Evolutionary conservation across 345 rosid genomes (phyloP).

Genomic region (Gossypium stocksii): DNA sequence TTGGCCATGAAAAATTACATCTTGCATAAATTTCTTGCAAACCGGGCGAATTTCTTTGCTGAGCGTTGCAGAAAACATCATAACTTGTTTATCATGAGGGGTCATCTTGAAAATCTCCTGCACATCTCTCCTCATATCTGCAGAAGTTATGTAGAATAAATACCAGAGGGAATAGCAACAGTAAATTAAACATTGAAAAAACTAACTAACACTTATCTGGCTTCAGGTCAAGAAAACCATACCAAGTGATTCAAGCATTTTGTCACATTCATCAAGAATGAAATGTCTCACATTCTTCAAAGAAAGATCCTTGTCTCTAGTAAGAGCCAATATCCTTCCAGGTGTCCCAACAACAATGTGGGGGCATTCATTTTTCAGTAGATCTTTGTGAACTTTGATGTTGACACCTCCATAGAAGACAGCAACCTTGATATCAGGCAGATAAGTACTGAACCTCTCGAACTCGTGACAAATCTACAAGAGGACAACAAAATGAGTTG

Average conservation of each 20-base stretch:
- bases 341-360: constrained; percentile 99
- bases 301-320: constrained; percentile 91
- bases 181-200: background rate
- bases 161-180: background rate
- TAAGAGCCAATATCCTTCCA: constrained; percentile 82
- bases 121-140: constrained; percentile 97
- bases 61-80: constrained; percentile 99
- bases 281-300: constrained; percentile 99
- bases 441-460: constrained; percentile 90
- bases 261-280: constrained; percentile 98
- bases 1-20: constrained; percentile 82
- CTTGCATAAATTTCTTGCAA: constrained; percentile 99
- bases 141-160: constrained; percentile 8
- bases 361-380: constrained; percentile 96
- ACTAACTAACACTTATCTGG: background rate
- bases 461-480: constrained; percentile 92
- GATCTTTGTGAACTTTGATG: constrained; percentile 80
- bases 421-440: constrained; percentile 85
- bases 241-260: constrained; percentile 99
- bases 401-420: constrained; percentile 97
- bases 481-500: background rate
- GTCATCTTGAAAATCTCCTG: constrained; percentile 99
- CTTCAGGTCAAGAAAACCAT: background rate
- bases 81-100: constrained; percentile 98
- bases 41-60: constrained; percentile 99